Conservation (phyloP, 2,329 filamentous ascomycete species). For the Knufia fluminis region DNA sequence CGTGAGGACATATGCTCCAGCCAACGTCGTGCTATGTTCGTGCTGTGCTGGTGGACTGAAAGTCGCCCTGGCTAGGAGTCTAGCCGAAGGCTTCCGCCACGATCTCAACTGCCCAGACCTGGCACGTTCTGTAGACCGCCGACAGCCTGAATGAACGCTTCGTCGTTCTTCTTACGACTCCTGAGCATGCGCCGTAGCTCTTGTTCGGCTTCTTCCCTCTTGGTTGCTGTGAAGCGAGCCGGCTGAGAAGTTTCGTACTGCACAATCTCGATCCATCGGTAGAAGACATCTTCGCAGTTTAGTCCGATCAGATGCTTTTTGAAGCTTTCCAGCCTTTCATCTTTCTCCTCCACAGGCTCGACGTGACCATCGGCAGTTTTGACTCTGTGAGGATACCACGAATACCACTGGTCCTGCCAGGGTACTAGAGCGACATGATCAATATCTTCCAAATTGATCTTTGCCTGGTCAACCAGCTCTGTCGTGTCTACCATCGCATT, state of each 20-base stretch:
- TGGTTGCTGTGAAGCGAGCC: constrained; percentile 66
- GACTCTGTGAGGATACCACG: constrained; percentile 47
- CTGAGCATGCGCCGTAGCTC: constrained; percentile 70
- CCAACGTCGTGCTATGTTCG: too few species aligned
- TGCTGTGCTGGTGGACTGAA: too few species aligned
- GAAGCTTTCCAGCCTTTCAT: constrained; percentile 70
- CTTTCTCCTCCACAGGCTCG: constrained; percentile 44
- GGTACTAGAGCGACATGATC: constrained; percentile 57
- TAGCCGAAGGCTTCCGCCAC: neutral
- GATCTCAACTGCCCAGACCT: constrained; percentile 28
- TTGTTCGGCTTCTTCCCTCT: constrained; percentile 61
- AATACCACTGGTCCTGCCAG: constrained; percentile 55
- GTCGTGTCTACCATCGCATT: constrained; percentile 67
- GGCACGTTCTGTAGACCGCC: constrained; percentile 52
- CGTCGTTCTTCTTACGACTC: constrained; percentile 69
- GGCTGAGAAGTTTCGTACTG: constrained; percentile 76
- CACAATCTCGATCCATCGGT: constrained; percentile 83
- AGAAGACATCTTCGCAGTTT: constrained; percentile 84
- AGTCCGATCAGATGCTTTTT: constrained; percentile 63
- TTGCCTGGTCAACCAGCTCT: constrained; percentile 50
- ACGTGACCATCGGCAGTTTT: constrained; percentile 27
- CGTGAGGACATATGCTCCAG: too few species aligned
- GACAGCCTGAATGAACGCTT: constrained; percentile 64
- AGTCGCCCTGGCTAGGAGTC: neutral
- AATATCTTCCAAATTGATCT: constrained; percentile 54